phyloP scores from a whole-genome alignment of 2,329 filamentous ascomycete species.

The Botrytis byssoidea region DNA sequence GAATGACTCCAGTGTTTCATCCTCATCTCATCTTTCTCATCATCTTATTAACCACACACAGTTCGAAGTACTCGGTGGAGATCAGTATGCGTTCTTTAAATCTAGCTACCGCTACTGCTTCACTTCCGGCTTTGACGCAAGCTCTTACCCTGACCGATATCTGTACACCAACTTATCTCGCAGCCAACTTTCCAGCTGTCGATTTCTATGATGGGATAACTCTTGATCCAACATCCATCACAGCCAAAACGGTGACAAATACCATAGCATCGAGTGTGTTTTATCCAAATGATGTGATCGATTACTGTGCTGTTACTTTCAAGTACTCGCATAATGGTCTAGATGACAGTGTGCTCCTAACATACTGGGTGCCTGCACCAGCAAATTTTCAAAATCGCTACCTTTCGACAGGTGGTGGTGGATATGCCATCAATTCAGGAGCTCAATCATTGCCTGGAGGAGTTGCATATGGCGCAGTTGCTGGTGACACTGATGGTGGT shows the following conservation, averaged over 20 bases:
- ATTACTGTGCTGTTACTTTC: constrained; percentile 49
- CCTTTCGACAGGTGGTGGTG: constrained; percentile 48
- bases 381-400: constrained; percentile 47
- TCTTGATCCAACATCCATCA: constrained; percentile 40
- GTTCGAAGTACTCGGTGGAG: neutral
- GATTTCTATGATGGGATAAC: constrained; percentile 23
- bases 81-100: neutral
- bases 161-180: constrained; percentile 4
- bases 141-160: neutral
- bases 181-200: neutral
- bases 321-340: constrained; percentile 47
- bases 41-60: neutral
- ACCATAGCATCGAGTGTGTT: constrained; percentile 34
- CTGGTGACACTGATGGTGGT: constrained; percentile 50
- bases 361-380: constrained; percentile 46
- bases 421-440: constrained; percentile 46
- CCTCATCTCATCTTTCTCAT: neutral
- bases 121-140: neutral
- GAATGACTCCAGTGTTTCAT: constrained; percentile 1
- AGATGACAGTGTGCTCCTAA: constrained; percentile 41
- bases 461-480: constrained; percentile 48
- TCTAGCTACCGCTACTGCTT: neutral
- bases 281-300: constrained; percentile 39
- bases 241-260: constrained; percentile 41
- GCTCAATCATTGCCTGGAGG: constrained; percentile 41